Base-by-base conservation (phyloP, 495 filamentous ascomycete species). In the Lophiotrema nucula region DNA sequence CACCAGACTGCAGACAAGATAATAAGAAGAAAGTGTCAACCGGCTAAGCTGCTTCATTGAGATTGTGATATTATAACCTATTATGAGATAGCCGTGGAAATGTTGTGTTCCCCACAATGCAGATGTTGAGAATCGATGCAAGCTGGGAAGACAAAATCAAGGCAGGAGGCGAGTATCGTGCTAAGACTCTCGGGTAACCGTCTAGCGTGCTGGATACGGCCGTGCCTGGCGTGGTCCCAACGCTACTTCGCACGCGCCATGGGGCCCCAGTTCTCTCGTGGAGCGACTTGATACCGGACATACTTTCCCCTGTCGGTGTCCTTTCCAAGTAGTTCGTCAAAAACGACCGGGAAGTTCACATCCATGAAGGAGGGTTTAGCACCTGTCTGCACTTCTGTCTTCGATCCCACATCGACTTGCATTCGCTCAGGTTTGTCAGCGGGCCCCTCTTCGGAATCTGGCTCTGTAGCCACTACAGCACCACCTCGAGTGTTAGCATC, bases 221-320 rank as follows among this genome's bases (percentile, higher is more conserved):
- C n/a, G n/a, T n/a, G n/a, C n/a, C n/a, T n/a, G n/a, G n/a, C n/a
- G n/a, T n/a, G n/a, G n/a, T n/a, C n/a, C n/a, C n/a, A n/a, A n/a
- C n/a, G 8, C 31, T 35, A 62, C 56, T 80, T 87, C 11, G 92
- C 92, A 44, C 83, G 79, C 62, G 77, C 85, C 83, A 96, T 84
- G 0, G 93, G 93, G 0, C 93, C 93, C 93, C 93, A 98, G 67
- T 97, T 92, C 41, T 87, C 83, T 31, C 84, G 75, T 13, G 93
- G 93, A 67, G 97, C 97, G 24, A 81, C 67, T 74, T 95, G 95
- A 70, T 96, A 98, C 42, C 92, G 76, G 31, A 92, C 81, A 18
- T 90, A 73, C 43, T 84, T 85, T 55, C 79, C 84, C 48, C 71
- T 74, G 18, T 77, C 80, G 28, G 72, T 72, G 52, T 92, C 84